Evolutionary conservation across 306 rosid species (phyloP).

Genomic region (Cyamopsis tetragonoloba): DNA sequence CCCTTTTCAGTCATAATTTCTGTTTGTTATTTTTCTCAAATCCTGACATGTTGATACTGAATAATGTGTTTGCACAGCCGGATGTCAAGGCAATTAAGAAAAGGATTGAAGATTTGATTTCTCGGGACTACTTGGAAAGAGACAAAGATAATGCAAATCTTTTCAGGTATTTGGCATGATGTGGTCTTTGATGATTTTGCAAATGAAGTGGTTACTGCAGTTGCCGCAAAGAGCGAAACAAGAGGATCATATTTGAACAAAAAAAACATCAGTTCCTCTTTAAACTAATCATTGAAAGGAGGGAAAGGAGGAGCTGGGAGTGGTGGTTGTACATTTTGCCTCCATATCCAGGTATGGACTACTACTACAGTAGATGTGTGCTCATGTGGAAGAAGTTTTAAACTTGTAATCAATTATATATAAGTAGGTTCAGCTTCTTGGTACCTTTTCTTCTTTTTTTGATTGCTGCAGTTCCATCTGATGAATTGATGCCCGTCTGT

Average conservation of each 20-base stretch:
- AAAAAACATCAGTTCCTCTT: slow-evolving; percentile 27
- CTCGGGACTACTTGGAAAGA: slow-evolving; percentile 92
- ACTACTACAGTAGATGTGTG: slow-evolving; percentile 46
- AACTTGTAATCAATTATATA: slow-evolving; percentile 41
- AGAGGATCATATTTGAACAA: slow-evolving; percentile 26
- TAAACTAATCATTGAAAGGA: slow-evolving; percentile 28
- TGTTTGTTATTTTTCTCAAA: not conserved
- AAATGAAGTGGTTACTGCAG: slow-evolving; percentile 21
- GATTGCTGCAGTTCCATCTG: slow-evolving; percentile 29
- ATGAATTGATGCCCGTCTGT: slow-evolving; percentile 32
- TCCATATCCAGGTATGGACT: slow-evolving; percentile 45
- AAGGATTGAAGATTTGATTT: slow-evolving; percentile 90
- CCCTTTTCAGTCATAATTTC: not conserved
- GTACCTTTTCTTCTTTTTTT: slow-evolving; percentile 23
- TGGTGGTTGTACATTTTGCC: slow-evolving; percentile 57
- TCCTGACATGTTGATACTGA: not conserved
- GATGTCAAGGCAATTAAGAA: slow-evolving; percentile 90
- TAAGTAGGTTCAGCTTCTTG: slow-evolving; percentile 34
- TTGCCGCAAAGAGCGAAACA: slow-evolving; percentile 28
- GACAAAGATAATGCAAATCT: slow-evolving; percentile 83
- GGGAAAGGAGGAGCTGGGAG: slow-evolving; percentile 32
- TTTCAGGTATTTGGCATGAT: slow-evolving; percentile 87
- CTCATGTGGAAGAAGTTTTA: slow-evolving; percentile 41
- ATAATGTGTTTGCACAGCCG: slow-evolving; percentile 51
- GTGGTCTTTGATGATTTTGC: slow-evolving; percentile 20